A percentile compares a stretch with the other conserved stretches of the same genome.
Conservation (phyloP, 495 filamentous ascomycete species). For the Choiromyces venosus region DNA sequence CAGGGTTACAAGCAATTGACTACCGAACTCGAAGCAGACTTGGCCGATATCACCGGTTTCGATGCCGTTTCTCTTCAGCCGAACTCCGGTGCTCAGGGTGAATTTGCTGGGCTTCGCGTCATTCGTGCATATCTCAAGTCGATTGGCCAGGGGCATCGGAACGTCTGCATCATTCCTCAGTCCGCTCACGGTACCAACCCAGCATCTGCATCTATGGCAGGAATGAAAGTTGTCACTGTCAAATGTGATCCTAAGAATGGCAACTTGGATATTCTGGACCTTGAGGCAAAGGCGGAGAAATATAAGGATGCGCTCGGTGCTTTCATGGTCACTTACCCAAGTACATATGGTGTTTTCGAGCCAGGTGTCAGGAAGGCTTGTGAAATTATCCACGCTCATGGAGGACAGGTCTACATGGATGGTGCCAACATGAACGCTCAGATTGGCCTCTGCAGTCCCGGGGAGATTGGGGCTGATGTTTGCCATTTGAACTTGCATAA, state of each 20-base stretch:
- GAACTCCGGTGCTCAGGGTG: slow-evolving; percentile 95
- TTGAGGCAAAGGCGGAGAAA: slow-evolving; percentile 82
- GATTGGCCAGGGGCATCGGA: slow-evolving; percentile 60
- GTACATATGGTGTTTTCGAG: slow-evolving; percentile 95
- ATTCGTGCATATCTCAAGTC: slow-evolving; percentile 82
- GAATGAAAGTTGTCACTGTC: slow-evolving; percentile 91
- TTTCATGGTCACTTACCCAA: slow-evolving; percentile 98
- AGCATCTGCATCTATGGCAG: slow-evolving; percentile 93
- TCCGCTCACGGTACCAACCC: slow-evolving; percentile 98
- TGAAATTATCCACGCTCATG: slow-evolving; percentile 75
- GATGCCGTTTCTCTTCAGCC: slow-evolving; percentile 85
- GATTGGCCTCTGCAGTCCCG: slow-evolving; percentile 93
- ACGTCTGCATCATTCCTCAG: slow-evolving; percentile 93
- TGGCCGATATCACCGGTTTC: slow-evolving; percentile 86
- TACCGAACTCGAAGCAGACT: slow-evolving; percentile 64
- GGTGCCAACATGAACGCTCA: slow-evolving; percentile 99
- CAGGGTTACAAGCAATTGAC: slow-evolving; percentile 67
- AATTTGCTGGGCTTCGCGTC: slow-evolving; percentile 87
- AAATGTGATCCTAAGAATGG: slow-evolving; percentile 86
- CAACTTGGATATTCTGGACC: slow-evolving; percentile 81
- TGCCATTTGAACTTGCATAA: slow-evolving; percentile 99
- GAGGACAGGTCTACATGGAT: slow-evolving; percentile 98
- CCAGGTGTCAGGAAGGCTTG: slow-evolving; percentile 83
- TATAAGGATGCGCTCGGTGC: slow-evolving; percentile 80
- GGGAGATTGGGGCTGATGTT: slow-evolving; percentile 94